These are phyloP conservation scores for Pelagomonas calceolata DNA, from an alignment of 108 stramenopile genomes.

Conservation along the genomic window DNA sequence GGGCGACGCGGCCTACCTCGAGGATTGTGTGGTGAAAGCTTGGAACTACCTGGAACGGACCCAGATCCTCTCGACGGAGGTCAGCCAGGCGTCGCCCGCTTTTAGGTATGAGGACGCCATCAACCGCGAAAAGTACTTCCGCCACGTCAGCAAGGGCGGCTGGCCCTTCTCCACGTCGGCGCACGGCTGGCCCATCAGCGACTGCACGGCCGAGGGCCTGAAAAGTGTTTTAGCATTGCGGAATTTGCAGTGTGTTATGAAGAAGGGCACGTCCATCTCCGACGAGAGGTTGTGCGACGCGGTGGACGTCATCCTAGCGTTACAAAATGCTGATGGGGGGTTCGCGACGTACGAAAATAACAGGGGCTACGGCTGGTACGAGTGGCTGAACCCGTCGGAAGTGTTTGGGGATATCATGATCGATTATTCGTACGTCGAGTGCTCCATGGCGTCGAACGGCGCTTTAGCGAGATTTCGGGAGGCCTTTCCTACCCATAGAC, in stretches of 20 bases:
- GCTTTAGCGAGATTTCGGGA: slow-evolving; percentile 81
- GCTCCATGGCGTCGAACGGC: slow-evolving; percentile 84
- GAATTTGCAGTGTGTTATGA: background rate
- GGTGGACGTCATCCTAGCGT: slow-evolving; percentile 66
- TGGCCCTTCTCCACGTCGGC: slow-evolving; percentile 97
- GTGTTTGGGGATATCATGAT: slow-evolving; percentile 99
- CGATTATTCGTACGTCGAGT: slow-evolving; percentile 97
- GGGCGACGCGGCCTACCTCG: slow-evolving; percentile 29
- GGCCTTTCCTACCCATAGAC: slow-evolving; percentile 57
- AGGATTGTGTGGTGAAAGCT: background rate
- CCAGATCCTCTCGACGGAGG: slow-evolving; percentile 70
- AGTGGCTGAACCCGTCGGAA: slow-evolving; percentile 89
- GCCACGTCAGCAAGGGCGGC: slow-evolving; percentile 87
- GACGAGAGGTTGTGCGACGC: slow-evolving; percentile 47
- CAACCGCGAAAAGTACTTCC: slow-evolving; percentile 65
- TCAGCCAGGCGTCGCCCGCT: slow-evolving; percentile 57
- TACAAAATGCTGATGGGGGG: slow-evolving; percentile 94
- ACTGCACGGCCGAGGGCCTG: slow-evolving; percentile 95
- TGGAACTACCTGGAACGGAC: slow-evolving; percentile 67
- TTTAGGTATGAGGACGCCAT: slow-evolving; percentile 59
- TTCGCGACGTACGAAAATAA: slow-evolving; percentile 99
- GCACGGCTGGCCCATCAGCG: slow-evolving; percentile 97
- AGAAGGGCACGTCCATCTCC: background rate
- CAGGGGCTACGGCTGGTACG: slow-evolving; percentile 92
- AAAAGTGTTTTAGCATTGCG: slow-evolving; percentile 55